phyloP scores from a whole-genome alignment of 2,329 filamentous ascomycete species.

The Cladorrhinum sp. region DNA sequence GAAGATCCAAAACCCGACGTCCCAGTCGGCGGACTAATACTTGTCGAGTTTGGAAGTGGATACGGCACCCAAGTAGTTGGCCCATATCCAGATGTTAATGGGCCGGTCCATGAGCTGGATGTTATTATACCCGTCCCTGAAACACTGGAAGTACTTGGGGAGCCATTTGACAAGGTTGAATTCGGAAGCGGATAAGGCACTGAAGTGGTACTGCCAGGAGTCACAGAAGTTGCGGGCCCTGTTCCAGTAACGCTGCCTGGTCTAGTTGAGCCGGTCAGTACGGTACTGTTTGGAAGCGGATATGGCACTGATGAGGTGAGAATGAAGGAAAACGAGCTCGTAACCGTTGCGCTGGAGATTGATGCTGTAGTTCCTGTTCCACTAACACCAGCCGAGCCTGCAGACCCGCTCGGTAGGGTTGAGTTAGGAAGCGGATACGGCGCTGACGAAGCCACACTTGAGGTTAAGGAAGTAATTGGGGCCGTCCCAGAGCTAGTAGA shows the following conservation, averaged over 20 bases:
- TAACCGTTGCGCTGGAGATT: background rate
- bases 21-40: background rate
- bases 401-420: background rate
- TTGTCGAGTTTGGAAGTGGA: constrained; percentile 17
- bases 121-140: background rate
- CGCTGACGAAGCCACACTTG: background rate
- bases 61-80: constrained; percentile 10
- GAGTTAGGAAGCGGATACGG: constrained; percentile 6
- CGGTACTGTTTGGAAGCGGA: constrained; percentile 2
- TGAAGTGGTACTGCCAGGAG: constrained; percentile 1
- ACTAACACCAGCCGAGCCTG: background rate
- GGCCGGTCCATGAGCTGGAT: background rate
- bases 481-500: background rate
- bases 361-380: background rate
- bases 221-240: background rate
- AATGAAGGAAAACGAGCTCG: background rate
- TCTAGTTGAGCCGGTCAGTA: no score
- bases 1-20: background rate
- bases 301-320: constrained; percentile 14
- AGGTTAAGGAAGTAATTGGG: background rate
- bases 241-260: background rate
- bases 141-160: constrained; percentile 1
- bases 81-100: background rate
- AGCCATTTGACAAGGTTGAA: background rate
- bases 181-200: constrained; percentile 15